Percentiles rank a stretch among this genome's conserved stretches.
Evolutionary conservation across 768 basidiomycete genomes (phyloP).

Genomic region (Boletus vinaceobasis): DNA sequence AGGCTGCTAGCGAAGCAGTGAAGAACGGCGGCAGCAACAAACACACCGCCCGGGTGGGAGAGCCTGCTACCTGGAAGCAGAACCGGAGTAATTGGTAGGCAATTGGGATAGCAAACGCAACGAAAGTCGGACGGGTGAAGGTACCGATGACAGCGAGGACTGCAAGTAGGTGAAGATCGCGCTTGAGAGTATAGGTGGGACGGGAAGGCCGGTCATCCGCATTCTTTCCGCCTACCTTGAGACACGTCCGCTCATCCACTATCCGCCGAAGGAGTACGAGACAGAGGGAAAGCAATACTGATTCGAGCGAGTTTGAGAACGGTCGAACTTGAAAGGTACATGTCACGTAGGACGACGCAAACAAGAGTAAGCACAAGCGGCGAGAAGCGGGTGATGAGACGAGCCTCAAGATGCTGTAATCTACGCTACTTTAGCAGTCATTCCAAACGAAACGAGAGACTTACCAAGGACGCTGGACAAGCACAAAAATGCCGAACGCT

Average conservation of each 20-base stretch:
- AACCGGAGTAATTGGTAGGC: slow-evolving; percentile 23
- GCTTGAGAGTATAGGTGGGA: not conserved
- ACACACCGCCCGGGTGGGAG: slow-evolving; percentile 1
- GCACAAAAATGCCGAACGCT: slow-evolving; percentile 31
- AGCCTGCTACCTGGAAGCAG: slow-evolving; percentile 9
- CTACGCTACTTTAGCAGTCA: slow-evolving; percentile 14
- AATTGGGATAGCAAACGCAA: slow-evolving; percentile 33
- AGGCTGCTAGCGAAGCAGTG: slow-evolving; percentile 15
- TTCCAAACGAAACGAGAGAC: not conserved
- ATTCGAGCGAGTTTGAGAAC: slow-evolving; percentile 39
- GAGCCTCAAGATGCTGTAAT: slow-evolving; percentile 24
- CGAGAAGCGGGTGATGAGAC: slow-evolving; percentile 16
- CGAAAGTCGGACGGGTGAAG: slow-evolving; percentile 38
- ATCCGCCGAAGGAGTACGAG: slow-evolving; percentile 26
- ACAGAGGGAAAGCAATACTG: slow-evolving; percentile 29
- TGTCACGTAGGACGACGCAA: slow-evolving; percentile 37
- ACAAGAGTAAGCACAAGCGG: slow-evolving; percentile 24
- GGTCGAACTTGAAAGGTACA: slow-evolving; percentile 38
- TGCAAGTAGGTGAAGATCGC: slow-evolving; percentile 25
- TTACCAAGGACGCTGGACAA: slow-evolving; percentile 35
- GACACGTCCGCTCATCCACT: not conserved
- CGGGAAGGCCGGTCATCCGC: not conserved
- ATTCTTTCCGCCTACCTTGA: not conserved
- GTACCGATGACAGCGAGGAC: slow-evolving; percentile 26
- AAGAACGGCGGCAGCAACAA: slow-evolving; percentile 20